These are phyloP conservation scores for Sporothrix protearum DNA, from an alignment of 2,329 filamentous ascomycete genomes.

Conservation along the genomic window DNA sequence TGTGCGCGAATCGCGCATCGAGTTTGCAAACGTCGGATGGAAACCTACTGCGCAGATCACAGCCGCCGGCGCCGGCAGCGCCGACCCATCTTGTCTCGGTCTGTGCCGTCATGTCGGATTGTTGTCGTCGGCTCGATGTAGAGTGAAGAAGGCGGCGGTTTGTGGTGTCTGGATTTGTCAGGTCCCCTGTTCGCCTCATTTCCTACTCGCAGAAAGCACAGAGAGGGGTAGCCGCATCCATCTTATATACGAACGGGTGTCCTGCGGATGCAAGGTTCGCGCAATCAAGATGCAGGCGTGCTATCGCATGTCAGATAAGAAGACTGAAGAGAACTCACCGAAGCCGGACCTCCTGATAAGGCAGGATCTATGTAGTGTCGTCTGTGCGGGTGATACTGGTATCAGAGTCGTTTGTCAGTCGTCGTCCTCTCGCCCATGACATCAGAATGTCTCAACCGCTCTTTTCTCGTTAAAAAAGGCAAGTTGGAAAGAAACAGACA, in stretches of 20 bases:
- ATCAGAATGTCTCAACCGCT: neutral
- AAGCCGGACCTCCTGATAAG: conserved; percentile 5
- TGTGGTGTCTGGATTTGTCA: neutral
- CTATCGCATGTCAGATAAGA: neutral
- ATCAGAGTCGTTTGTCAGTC: neutral
- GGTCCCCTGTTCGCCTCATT: neutral
- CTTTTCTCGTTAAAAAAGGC: neutral
- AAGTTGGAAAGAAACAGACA: neutral
- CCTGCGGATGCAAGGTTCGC: neutral
- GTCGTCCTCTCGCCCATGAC: neutral
- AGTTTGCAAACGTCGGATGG: neutral
- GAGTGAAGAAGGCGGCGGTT: neutral
- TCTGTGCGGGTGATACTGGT: neutral
- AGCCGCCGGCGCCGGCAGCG: conserved; percentile 34
- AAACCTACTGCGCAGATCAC: conserved; percentile 36
- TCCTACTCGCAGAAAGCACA: neutral
- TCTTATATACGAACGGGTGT: neutral
- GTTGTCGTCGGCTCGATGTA: neutral
- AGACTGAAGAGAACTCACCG: neutral
- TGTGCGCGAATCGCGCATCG: no score
- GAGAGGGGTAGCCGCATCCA: neutral
- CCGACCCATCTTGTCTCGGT: conserved; percentile 34
- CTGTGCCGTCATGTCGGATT: conserved; percentile 2
- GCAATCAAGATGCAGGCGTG: neutral
- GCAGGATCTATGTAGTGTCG: neutral